Evolutionary conservation across 441 rosid species (phyloP).

Genomic region (Croton setiger): DNA sequence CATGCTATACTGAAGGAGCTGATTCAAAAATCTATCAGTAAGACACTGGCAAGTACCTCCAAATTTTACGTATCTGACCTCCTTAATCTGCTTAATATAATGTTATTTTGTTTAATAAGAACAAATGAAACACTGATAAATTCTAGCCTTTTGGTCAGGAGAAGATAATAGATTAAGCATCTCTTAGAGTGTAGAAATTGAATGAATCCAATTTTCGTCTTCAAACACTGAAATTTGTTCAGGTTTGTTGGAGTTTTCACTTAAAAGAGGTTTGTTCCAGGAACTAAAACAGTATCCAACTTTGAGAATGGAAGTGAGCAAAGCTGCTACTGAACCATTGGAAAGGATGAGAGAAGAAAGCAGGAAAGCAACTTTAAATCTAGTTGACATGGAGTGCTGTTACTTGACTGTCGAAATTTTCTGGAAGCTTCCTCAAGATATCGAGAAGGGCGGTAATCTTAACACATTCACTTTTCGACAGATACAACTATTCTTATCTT

Average conservation of each 20-base stretch:
- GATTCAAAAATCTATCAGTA: constrained; percentile 64
- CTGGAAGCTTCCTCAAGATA: constrained; percentile 89
- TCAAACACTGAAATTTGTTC: not conserved
- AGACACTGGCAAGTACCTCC: constrained; percentile 49
- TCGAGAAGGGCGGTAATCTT: constrained; percentile 91
- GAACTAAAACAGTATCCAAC: constrained; percentile 88
- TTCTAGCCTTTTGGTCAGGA: not conserved
- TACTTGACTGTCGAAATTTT: constrained; percentile 88
- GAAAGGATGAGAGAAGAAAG: constrained; percentile 90
- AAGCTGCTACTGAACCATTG: constrained; percentile 73
- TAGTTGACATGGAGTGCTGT: constrained; percentile 85
- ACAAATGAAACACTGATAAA: not conserved
- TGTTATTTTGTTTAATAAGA: not conserved
- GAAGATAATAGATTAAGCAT: not conserved
- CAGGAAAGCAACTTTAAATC: constrained; percentile 72
- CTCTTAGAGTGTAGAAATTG: not conserved
- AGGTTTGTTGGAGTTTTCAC: not conserved
- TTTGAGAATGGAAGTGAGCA: constrained; percentile 69
- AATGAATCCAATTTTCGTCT: not conserved
- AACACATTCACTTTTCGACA: constrained; percentile 73
- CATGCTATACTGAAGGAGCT: constrained; percentile 80
- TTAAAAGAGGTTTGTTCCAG: constrained; percentile 28
- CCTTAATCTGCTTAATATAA: not conserved
- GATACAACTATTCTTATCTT: constrained; percentile 81
- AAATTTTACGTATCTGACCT: no score